phyloP scores from a whole-genome alignment of 306 rosid species.

The Rosa lucieae region DNA sequence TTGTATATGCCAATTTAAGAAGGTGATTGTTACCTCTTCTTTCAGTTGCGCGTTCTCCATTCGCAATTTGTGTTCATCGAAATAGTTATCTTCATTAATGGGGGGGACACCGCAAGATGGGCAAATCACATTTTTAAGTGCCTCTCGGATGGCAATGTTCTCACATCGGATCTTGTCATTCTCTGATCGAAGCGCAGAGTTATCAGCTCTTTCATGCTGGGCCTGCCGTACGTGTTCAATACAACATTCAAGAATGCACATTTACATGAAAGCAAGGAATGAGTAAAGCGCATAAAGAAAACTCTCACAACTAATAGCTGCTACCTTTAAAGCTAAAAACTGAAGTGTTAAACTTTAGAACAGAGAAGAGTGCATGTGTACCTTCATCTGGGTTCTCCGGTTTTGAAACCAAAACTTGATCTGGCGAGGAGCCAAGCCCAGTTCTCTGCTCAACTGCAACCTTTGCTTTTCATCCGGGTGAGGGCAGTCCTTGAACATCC shows the following conservation, averaged over 20 bases:
- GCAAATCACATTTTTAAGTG: constrained; percentile 89
- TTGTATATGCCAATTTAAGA: background rate
- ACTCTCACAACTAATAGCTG: background rate
- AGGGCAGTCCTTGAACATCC: constrained; percentile 90
- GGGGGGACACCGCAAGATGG: constrained; percentile 97
- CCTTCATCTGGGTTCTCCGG: constrained; percentile 98
- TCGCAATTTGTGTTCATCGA: constrained; percentile 82
- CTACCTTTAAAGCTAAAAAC: background rate
- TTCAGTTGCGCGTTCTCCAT: constrained; percentile 87
- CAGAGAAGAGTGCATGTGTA: constrained; percentile 9
- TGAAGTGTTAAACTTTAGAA: background rate
- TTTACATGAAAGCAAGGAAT: constrained; percentile 4
- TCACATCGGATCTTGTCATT: constrained; percentile 94
- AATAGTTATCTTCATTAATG: constrained; percentile 63
- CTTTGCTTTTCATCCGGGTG: constrained; percentile 98
- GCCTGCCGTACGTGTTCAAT: constrained; percentile 49
- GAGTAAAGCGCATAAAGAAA: background rate
- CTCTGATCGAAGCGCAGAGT: constrained; percentile 71
- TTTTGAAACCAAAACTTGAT: constrained; percentile 99
- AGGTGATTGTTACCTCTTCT: constrained; percentile 62
- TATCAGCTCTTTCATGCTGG: constrained; percentile 85
- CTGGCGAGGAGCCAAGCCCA: constrained; percentile 94
- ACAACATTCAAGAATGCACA: background rate
- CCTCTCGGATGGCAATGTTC: constrained; percentile 91
- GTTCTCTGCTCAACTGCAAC: constrained; percentile 76